Evolutionary conservation across 495 filamentous ascomycete species (phyloP).

Genomic region (Barbatosphaeria neglecta): DNA sequence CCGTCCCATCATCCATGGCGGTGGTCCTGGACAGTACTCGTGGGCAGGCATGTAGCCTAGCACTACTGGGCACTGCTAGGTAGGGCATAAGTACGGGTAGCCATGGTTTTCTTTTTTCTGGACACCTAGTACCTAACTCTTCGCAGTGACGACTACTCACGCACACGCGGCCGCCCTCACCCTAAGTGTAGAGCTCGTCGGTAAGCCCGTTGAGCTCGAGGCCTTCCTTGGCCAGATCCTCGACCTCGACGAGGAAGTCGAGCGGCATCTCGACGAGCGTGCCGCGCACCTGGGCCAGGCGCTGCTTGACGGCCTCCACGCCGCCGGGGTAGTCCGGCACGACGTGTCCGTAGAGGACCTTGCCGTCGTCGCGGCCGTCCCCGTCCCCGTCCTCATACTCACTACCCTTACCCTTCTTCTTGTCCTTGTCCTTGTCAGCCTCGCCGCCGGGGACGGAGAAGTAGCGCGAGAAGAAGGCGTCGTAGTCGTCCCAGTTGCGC

Average conservation of each 20-base stretch:
- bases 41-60: no score
- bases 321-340: slow-evolving; percentile 65
- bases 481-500: slow-evolving; percentile 74
- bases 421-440: slow-evolving; percentile 8
- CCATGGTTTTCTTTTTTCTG: not conserved
- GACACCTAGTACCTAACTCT: no score
- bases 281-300: slow-evolving; percentile 62
- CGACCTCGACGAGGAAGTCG: slow-evolving; percentile 68
- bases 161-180: no score
- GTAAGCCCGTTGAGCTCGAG: slow-evolving; percentile 70
- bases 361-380: slow-evolving; percentile 14
- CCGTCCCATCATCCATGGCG: no score
- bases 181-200: slow-evolving; percentile 72
- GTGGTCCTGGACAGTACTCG: no score
- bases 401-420: slow-evolving; percentile 9
- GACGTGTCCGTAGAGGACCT: slow-evolving; percentile 71
- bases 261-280: slow-evolving; percentile 88
- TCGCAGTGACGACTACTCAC: no score
- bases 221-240: slow-evolving; percentile 82
- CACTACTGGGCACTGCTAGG: no score
- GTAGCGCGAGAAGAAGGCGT: slow-evolving; percentile 60
- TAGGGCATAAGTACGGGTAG: not conserved
- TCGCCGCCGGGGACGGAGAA: slow-evolving; percentile 48
- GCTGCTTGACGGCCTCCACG: slow-evolving; percentile 66
- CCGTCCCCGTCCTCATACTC: not conserved